phyloP scores from a whole-genome alignment of 331 rosid genomes.

The Dryas integrifolia region DNA sequence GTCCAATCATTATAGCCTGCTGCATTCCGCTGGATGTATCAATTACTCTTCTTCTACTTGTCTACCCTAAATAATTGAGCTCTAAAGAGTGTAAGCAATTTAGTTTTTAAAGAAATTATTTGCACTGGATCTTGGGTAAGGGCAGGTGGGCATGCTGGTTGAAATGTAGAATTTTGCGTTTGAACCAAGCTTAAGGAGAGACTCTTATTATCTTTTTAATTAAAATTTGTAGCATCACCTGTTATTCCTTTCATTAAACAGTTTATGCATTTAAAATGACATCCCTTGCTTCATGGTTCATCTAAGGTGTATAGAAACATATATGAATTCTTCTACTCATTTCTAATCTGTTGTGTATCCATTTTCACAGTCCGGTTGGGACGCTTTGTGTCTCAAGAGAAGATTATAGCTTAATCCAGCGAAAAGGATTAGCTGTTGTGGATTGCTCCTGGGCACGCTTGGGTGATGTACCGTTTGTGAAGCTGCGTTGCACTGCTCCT shows the following conservation, averaged over 20 bases:
- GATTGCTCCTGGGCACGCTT: slow-evolving; percentile 99
- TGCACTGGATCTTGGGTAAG: slow-evolving; percentile 3
- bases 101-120: not conserved
- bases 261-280: not conserved
- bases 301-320: not conserved
- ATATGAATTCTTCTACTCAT: not conserved
- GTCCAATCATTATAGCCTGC: not conserved
- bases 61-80: not conserved
- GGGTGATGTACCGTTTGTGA: slow-evolving; percentile 90
- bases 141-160: not conserved
- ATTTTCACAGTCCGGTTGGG: slow-evolving; percentile 77
- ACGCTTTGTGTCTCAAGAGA: slow-evolving; percentile 83
- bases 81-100: not conserved
- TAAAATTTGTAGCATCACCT: slow-evolving; percentile 5
- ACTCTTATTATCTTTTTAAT: not conserved
- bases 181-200: not conserved
- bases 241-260: not conserved
- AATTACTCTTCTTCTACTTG: not conserved
- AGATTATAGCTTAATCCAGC: slow-evolving; percentile 59
- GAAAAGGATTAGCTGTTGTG: slow-evolving; percentile 86
- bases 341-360: slow-evolving; percentile 17
- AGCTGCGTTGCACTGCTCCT: slow-evolving; percentile 80
- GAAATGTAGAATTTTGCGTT: not conserved
- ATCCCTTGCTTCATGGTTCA: not conserved
- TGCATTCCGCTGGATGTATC: not conserved